Evolutionary conservation across 371 early-diverging fungal species (phyloP), one percentile per base, ranked within the genome.

Genomic region (Mortierella sp.): DNA sequence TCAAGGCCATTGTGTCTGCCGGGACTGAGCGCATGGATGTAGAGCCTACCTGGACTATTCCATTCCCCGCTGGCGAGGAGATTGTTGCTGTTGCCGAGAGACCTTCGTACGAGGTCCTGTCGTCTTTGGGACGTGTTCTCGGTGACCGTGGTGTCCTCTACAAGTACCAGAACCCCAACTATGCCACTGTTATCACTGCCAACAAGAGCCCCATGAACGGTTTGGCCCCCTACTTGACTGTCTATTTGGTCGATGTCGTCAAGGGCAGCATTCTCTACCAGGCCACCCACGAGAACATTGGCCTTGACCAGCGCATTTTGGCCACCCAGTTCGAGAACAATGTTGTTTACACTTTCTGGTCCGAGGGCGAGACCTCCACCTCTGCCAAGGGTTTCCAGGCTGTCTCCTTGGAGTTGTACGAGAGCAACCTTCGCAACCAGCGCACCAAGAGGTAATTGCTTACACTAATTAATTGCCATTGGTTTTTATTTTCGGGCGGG

Each of bases 81-180:
- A 72, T 94, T 52, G 90, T 90, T 0, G 87, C 89, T 5, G 43
- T 91, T 11, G 88, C 86, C 8, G 76, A 79, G 53, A 58, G 79
- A 47, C 76, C 84, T 61, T 61, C 68, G 10, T 68, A 85, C 64
- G 89, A 88, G 68, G 77, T 81, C 31, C 31, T 77, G 14, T 96
- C 99, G 4, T 95, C 95, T 10, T 70, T 96, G 26, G 99, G 99
- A 8, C 93, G 96, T 14, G 97, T 97, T 7, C 91, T 97, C 11
- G 98, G 97, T 68, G 93, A 97, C 85, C 95, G 99, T 31, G 92
- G 94, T 44, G 98, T 99, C 16, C 89, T 95, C 34, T 99, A 96
- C 94, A 99, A 99, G 87, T 98, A 98, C 86, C 90, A 98, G 74
- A 98, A 97, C 86, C 97, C 98, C 52, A 94, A 98, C 85, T 78